Evolutionary conservation across 441 rosid species (phyloP).

Genomic region (Gossypium aridum): DNA sequence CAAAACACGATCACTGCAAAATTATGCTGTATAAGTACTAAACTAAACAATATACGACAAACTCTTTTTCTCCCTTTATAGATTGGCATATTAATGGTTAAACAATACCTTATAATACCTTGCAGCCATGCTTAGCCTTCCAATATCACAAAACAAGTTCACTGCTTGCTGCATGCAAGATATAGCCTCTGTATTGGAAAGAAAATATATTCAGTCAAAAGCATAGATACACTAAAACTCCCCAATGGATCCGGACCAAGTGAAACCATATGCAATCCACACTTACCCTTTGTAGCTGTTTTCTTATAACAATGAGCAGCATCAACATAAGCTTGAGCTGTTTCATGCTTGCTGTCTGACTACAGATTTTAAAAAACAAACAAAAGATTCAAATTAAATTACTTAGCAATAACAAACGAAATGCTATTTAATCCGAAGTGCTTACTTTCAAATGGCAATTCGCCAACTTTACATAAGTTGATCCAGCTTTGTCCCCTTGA

Average conservation of each 20-base stretch:
- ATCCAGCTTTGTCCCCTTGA: constrained; percentile 90
- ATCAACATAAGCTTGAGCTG: constrained; percentile 84
- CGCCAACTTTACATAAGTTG: constrained; percentile 67
- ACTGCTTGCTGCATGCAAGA: constrained; percentile 83
- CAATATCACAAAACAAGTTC: constrained; percentile 78
- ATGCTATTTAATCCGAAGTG: neutral
- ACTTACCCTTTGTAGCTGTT: constrained; percentile 67
- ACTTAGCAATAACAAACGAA: neutral
- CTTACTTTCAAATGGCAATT: constrained; percentile 78
- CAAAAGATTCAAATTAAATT: neutral
- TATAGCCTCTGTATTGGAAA: constrained; percentile 67
- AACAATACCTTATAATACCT: constrained; percentile 76
- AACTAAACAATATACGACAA: neutral
- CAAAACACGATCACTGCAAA: neutral
- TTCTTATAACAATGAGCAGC: constrained; percentile 97
- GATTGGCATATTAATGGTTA: neutral
- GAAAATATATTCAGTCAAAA: neutral
- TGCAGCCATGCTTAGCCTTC: constrained; percentile 97
- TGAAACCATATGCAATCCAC: neutral
- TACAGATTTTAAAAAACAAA: constrained; percentile 25
- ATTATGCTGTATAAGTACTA: neutral
- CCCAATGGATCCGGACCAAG: neutral
- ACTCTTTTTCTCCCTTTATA: neutral
- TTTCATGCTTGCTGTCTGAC: constrained; percentile 95
- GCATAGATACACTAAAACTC: neutral